Conservation (phyloP, 2,329 filamentous ascomycete genomes). For the Alternaria ethzedia region DNA sequence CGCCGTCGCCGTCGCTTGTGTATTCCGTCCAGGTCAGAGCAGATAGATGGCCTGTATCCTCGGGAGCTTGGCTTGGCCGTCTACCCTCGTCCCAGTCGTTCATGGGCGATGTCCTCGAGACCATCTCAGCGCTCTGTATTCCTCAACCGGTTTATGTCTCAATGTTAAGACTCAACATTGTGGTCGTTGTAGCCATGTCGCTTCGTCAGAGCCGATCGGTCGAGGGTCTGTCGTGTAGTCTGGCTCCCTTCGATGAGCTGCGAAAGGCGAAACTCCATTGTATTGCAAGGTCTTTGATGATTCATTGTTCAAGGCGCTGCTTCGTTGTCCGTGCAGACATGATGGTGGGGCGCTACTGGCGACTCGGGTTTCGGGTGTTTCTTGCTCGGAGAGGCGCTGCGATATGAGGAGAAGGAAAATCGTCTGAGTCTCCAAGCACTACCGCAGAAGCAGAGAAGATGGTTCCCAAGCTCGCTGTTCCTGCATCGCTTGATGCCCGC, state of each 20-base stretch:
- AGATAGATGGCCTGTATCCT: neutral
- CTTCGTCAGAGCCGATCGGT: neutral
- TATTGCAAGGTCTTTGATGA: neutral
- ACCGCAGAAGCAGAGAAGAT: neutral
- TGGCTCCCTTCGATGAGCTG: neutral
- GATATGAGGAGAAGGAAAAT: neutral
- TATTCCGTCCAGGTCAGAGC: neutral
- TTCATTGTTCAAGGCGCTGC: neutral
- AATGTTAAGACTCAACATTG: neutral
- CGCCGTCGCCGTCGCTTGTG: neutral
- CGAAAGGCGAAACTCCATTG: neutral
- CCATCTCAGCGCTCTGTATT: neutral
- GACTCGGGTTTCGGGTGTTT: neutral
- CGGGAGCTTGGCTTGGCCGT: neutral
- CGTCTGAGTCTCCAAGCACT: neutral
- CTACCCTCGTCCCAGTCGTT: neutral
- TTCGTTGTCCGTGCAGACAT: neutral
- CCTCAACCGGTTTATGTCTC: neutral
- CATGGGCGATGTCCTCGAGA: neutral
- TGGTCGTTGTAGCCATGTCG: neutral
- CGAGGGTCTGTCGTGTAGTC: neutral
- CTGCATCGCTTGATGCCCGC: neutral
- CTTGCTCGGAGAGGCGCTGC: neutral
- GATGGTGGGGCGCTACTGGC: neutral
- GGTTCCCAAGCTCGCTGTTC: neutral